Conservation (phyloP, 371 early-diverging fungal species). For the Rhizopus arrhizus region DNA sequence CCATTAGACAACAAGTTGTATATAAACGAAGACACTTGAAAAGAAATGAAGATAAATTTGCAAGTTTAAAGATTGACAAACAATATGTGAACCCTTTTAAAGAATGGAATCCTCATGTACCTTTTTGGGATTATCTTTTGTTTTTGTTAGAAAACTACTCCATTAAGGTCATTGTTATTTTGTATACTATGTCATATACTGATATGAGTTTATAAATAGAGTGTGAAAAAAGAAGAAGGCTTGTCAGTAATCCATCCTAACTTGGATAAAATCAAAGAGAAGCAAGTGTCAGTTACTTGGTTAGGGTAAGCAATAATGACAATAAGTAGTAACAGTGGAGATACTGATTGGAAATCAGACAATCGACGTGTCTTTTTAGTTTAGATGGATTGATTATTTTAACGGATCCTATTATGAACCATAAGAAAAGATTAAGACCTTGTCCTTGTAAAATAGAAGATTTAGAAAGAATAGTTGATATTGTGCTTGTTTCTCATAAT, state of each 20-base stretch:
- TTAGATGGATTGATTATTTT: constrained; percentile 60
- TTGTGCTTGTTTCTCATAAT: constrained; percentile 60
- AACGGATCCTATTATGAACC: constrained; percentile 63
- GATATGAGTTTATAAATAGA: too few relatives aligned
- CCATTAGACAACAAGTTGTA: constrained; percentile 42
- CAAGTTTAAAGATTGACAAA: constrained; percentile 55
- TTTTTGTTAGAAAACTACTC: constrained; percentile 37
- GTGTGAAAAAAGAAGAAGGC: constrained; percentile 26
- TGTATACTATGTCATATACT: neutral
- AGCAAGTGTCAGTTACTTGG: constrained; percentile 41
- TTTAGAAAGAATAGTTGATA: constrained; percentile 50
- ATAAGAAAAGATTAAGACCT: constrained; percentile 51
- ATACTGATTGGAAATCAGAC: constrained; percentile 29
- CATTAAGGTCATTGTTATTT: neutral
- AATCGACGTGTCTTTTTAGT: constrained; percentile 64
- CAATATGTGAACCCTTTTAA: constrained; percentile 66
- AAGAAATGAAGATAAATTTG: constrained; percentile 45
- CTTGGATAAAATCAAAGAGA: constrained; percentile 27
- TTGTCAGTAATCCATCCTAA: constrained; percentile 48
- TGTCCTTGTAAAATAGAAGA: constrained; percentile 54
- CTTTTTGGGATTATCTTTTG: constrained; percentile 47
- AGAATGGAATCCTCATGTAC: constrained; percentile 51
- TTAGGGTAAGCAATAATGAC: constrained; percentile 31
- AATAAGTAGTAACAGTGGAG: too few relatives aligned
- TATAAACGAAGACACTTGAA: constrained; percentile 35